Conservation (phyloP, 192 early-diverging fungal genomes). For the Obelidium mucronatum region DNA sequence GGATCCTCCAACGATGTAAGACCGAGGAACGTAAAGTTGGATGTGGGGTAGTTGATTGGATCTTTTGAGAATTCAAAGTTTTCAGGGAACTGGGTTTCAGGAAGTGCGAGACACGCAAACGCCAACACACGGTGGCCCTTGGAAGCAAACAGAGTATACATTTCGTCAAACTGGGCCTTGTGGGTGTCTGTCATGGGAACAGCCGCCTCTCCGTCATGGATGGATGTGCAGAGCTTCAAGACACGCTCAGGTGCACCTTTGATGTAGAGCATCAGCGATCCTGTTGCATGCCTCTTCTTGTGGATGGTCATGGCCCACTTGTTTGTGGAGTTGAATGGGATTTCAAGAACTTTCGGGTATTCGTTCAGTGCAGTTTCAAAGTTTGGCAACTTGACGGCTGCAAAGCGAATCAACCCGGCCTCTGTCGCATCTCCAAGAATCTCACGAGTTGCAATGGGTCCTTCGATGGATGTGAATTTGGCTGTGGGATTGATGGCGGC, state of each 20-base stretch:
- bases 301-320: slow-evolving; percentile 92
- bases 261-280: slow-evolving; percentile 78
- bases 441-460: slow-evolving; percentile 70
- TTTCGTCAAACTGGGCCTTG: slow-evolving; percentile 60
- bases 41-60: slow-evolving; percentile 70
- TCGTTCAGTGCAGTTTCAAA: slow-evolving; percentile 71
- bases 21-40: slow-evolving; percentile 74
- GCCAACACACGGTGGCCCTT: slow-evolving; percentile 91
- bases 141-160: slow-evolving; percentile 78
- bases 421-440: slow-evolving; percentile 88
- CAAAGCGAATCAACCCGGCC: slow-evolving; percentile 77
- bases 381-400: slow-evolving; percentile 66
- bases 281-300: slow-evolving; percentile 68
- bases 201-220: slow-evolving; percentile 56
- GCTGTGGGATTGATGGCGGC: slow-evolving; percentile 11
- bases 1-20: slow-evolving; percentile 90
- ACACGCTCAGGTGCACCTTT: slow-evolving; percentile 92
- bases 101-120: slow-evolving; percentile 85
- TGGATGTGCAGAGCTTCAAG: slow-evolving; percentile 76
- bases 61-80: slow-evolving; percentile 80
- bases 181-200: slow-evolving; percentile 70
- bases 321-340: slow-evolving; percentile 94
- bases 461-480: slow-evolving; percentile 50
- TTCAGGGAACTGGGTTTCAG: slow-evolving; percentile 65
- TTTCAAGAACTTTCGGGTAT: slow-evolving; percentile 91